Base-by-base conservation (phyloP, 257 asterid species). In the Vinca minor region DNA sequence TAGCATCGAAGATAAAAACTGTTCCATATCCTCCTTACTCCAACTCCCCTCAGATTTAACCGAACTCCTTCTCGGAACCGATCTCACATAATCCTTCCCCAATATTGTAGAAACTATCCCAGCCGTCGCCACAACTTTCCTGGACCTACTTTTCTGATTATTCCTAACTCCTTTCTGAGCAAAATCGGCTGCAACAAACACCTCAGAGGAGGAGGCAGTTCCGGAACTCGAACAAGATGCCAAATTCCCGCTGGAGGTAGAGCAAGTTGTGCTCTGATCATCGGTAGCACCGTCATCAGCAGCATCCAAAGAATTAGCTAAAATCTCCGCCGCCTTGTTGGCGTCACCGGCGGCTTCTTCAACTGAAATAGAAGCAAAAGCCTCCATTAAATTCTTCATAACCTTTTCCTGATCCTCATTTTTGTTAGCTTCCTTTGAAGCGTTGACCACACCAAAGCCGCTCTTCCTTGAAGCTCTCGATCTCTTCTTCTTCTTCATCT, bases 31-130 rank as follows among this genome's bases (percentile, higher is more conserved):
- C 64, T 87, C 82, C 63, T 70, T 82, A 79, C 78, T 79, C 84
- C 77, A 77, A 65, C 57, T 66, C 70, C 74, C 83, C 52, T 87
- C 85, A 65, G 62, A 53, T 49, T 81, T 82, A 4, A 71, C 69
- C 6, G 78, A 67, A 26, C 71, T 67, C 84, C 75, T 89, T 78
- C 79, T 92, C 1, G 87, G 80, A 13, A 70, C 49, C 26, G 96
- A 85, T 76, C 96, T 85, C 66, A 84, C 87, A 54, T 92, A 92
- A 64, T 85, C 96, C 79, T 87, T 92, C 53, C 96, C 95, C 78
- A 89, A 65, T 73, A 92, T 73, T 0, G 77, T 69, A 5, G 96
- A 85, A 35, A 92, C 95, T 1, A 77, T 85, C 63, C 98, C 96
- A 4, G 96, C 83, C 63, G 86, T 66, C 34, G 98, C 96, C 65